Conservation (phyloP, 2,329 filamentous ascomycete genomes). For the Venturia effusa region DNA sequence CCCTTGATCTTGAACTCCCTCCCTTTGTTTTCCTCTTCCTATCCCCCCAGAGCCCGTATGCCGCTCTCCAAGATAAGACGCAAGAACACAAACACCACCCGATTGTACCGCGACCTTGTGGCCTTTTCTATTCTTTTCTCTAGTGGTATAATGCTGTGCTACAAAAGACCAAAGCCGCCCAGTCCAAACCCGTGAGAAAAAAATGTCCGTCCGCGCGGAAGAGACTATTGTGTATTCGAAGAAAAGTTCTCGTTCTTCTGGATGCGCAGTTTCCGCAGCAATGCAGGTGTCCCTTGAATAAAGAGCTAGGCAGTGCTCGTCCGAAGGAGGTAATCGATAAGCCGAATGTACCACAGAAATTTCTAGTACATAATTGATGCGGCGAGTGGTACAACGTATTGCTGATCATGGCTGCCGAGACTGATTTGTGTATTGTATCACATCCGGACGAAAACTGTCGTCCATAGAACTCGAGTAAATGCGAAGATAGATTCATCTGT, state of each 20-base stretch:
- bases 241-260: not conserved
- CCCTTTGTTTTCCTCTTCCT: not conserved
- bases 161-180: not conserved
- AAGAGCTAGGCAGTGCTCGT: too few species aligned
- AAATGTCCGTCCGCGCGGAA: not conserved
- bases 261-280: not conserved
- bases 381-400: too few species aligned
- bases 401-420: too few species aligned
- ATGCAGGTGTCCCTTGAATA: not conserved
- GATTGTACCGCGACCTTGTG: not conserved
- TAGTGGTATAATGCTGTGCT: constrained; percentile 4
- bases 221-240: not conserved
- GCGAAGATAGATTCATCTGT: not conserved
- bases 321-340: too few species aligned
- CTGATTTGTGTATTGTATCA: too few species aligned
- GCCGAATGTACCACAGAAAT: too few species aligned
- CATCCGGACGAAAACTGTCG: not conserved
- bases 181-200: not conserved
- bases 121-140: not conserved
- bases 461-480: not conserved
- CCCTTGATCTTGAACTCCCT: not conserved
- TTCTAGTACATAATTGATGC: too few species aligned
- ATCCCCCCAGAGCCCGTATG: not conserved
- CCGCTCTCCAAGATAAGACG: not conserved
- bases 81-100: not conserved